phyloP scores from a whole-genome alignment of 176 grass and related monocot species.

The Eleusine coracana region DNA sequence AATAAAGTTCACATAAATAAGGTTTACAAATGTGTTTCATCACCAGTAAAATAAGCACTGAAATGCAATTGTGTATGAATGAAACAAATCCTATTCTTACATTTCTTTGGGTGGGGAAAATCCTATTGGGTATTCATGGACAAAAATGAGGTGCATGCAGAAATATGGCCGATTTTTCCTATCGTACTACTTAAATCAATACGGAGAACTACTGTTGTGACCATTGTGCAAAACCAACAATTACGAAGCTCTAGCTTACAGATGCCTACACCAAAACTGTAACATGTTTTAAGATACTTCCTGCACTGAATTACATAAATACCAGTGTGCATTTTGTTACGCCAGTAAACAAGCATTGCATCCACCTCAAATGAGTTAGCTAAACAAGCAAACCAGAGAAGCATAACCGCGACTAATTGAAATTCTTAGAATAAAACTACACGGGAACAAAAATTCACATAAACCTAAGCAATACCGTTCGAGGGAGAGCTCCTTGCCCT shows the following conservation, averaged over 20 bases:
- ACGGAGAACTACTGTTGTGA: not conserved
- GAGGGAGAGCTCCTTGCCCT: constrained; percentile 73
- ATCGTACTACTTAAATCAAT: not conserved
- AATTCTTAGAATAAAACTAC: not conserved
- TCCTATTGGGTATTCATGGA: not conserved
- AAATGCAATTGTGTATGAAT: constrained; percentile 18
- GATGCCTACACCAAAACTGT: not conserved
- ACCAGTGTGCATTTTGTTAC: not conserved
- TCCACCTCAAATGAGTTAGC: not conserved
- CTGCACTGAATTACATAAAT: constrained; percentile 19
- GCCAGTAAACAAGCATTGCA: constrained; percentile 20
- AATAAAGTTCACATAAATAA: not conserved
- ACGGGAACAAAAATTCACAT: not conserved
- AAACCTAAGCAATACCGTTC: constrained; percentile 52
- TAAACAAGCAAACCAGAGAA: constrained; percentile 27
- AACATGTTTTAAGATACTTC: not conserved
- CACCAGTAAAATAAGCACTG: constrained; percentile 5
- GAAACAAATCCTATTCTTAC: not conserved
- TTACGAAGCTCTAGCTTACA: constrained; percentile 5
- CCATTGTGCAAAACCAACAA: constrained; percentile 13
- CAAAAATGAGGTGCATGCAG: not conserved
- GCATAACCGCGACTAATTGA: constrained; percentile 2
- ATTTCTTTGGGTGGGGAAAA: not conserved
- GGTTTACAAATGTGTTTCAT: constrained; percentile 11
- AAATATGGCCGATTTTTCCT: not conserved